These are phyloP conservation scores for Tuber umbilicatum DNA, from an alignment of 495 filamentous ascomycete species.

Conservation along the genomic window DNA sequence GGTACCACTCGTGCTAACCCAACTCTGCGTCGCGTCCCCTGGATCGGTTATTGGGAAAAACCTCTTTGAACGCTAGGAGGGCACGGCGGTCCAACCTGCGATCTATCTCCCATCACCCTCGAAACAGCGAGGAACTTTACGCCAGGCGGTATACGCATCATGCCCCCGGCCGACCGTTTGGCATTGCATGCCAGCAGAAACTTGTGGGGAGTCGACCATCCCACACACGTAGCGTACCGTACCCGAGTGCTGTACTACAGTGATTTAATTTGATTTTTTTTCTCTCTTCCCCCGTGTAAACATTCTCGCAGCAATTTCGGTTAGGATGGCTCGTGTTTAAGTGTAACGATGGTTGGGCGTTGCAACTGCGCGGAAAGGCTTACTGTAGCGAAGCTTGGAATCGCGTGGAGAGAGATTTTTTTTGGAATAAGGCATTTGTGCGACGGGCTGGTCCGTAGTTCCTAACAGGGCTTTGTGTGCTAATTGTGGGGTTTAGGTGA, in stretches of 20 bases:
- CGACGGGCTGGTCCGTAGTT: not conserved
- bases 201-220: not conserved
- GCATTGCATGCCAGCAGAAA: not conserved
- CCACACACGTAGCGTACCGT: not conserved
- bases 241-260: not conserved
- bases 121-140: not conserved
- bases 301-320: not conserved
- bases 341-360: not conserved
- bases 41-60: not conserved
- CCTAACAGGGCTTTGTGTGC: not conserved
- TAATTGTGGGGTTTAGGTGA: not conserved
- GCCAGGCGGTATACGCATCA: not conserved
- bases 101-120: not conserved
- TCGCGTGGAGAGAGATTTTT: not conserved
- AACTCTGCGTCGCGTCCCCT: not conserved
- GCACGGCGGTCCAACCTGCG: not conserved
- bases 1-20: not conserved
- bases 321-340: not conserved
- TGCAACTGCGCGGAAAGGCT: not conserved
- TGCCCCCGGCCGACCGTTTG: not conserved
- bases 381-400: not conserved
- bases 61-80: not conserved
- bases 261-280: not conserved
- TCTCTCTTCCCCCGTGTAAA: not conserved
- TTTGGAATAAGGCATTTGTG: not conserved